These are phyloP conservation scores for Botryotinia globosa DNA, from an alignment of 2,329 filamentous ascomycete species.

Conservation along the genomic window DNA sequence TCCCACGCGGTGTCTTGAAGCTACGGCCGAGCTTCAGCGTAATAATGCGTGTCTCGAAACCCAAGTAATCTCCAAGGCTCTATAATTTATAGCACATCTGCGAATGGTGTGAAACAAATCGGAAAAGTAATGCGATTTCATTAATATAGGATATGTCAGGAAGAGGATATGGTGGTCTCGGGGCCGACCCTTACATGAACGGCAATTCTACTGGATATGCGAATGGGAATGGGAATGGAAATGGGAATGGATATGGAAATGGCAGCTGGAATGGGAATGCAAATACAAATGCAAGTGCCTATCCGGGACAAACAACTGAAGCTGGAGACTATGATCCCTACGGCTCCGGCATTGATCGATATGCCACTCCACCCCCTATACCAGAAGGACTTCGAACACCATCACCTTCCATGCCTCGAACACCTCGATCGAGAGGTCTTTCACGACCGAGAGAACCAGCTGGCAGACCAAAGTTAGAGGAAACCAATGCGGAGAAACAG, in stretches of 20 bases:
- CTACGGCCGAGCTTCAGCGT: slow-evolving; percentile 12
- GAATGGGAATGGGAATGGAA: slow-evolving; percentile 7
- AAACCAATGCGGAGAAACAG: slow-evolving; percentile 36
- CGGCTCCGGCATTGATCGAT: slow-evolving; percentile 28
- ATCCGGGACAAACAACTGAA: slow-evolving; percentile 28
- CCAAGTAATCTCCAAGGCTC: neutral
- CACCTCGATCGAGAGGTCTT: slow-evolving; percentile 24
- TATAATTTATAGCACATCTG: slow-evolving; percentile 3
- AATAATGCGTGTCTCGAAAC: slow-evolving; percentile 5
- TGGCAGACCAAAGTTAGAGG: slow-evolving; percentile 21
- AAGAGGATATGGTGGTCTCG: slow-evolving; percentile 36
- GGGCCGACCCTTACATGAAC: slow-evolving; percentile 36
- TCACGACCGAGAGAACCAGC: slow-evolving; percentile 27
- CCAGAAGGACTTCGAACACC: slow-evolving; percentile 18
- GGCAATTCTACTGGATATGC: slow-evolving; percentile 25
- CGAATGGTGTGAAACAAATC: slow-evolving; percentile 29
- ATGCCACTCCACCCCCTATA: slow-evolving; percentile 30
- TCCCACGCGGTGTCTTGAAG: neutral
- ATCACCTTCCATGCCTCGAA: slow-evolving; percentile 27
- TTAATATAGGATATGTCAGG: slow-evolving; percentile 35
- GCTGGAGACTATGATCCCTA: slow-evolving; percentile 38
- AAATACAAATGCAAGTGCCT: slow-evolving; percentile 28
- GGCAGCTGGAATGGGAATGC: slow-evolving; percentile 14
- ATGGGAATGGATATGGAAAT: slow-evolving; percentile 17
- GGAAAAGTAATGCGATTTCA: slow-evolving; percentile 27